Percentiles rank a stretch among this genome's conserved stretches.
Conservation (phyloP, 305 asterid genomes). For the Fraxinus nigra region DNA sequence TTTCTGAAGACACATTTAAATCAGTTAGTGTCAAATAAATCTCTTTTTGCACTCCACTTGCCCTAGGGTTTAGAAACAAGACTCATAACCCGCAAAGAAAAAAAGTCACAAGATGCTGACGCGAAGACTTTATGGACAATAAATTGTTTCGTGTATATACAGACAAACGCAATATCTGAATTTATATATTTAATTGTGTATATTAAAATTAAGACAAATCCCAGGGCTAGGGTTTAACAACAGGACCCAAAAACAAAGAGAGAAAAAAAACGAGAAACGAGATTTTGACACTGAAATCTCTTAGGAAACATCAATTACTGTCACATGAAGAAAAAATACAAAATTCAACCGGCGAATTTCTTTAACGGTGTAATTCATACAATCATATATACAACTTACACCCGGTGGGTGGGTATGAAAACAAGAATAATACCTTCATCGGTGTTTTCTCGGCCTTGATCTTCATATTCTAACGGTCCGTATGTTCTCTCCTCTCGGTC, state of each 20-base stretch:
- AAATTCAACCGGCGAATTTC: background rate
- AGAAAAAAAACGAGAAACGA: background rate
- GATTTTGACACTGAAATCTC: background rate
- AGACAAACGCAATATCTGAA: background rate
- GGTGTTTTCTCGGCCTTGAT: background rate
- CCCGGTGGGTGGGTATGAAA: background rate
- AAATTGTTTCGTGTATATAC: background rate
- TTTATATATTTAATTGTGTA: background rate
- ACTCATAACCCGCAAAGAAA: background rate
- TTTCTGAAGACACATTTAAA: background rate
- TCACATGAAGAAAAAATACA: background rate
- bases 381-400: background rate
- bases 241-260: background rate
- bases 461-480: background rate
- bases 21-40: background rate
- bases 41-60: background rate
- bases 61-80: background rate
- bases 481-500: background rate
- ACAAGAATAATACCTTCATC: background rate
- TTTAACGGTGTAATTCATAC: background rate
- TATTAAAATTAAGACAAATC: background rate
- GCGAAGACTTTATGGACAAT: background rate
- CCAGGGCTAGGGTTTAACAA: background rate
- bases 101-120: background rate
- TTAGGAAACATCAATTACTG: background rate